A percentile compares a stretch with the other conserved stretches of the same genome.
Conservation (phyloP, 176 grass and related monocot genomes). For the Rhynchospora tenuis region DNA sequence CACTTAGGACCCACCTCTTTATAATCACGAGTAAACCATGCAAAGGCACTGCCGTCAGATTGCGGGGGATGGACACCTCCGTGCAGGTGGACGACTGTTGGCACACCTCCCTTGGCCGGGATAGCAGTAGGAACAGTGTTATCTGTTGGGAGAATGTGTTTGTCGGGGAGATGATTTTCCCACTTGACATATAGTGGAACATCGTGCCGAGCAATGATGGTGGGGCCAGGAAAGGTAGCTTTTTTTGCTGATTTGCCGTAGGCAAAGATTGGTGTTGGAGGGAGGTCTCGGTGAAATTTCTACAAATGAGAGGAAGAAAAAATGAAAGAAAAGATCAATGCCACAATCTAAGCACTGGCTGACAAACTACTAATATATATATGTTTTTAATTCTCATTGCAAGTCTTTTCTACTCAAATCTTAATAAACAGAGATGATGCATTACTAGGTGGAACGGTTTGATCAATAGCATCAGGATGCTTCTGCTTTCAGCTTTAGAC, state of each 20-base stretch:
- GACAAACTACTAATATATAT: too few relatives aligned
- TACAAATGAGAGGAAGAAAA: background rate
- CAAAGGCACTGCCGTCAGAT: background rate
- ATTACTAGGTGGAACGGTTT: background rate
- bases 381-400: too few relatives aligned
- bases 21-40: background rate
- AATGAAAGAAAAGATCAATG: background rate
- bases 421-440: background rate
- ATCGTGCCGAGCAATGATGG: background rate
- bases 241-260: background rate
- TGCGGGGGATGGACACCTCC: background rate
- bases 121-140: background rate
- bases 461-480: background rate
- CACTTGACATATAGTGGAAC: background rate
- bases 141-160: constrained; percentile 4
- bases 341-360: too few relatives aligned
- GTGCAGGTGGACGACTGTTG: background rate
- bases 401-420: too few relatives aligned
- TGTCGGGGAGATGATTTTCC: background rate
- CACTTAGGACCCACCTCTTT: background rate
- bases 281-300: background rate
- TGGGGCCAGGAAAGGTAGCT: background rate
- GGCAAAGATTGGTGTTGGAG: background rate
- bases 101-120: background rate
- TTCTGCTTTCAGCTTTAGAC: too few relatives aligned